Evolutionary conservation across 495 filamentous ascomycete species (phyloP).

Genomic region (Daldinia vernicosa): DNA sequence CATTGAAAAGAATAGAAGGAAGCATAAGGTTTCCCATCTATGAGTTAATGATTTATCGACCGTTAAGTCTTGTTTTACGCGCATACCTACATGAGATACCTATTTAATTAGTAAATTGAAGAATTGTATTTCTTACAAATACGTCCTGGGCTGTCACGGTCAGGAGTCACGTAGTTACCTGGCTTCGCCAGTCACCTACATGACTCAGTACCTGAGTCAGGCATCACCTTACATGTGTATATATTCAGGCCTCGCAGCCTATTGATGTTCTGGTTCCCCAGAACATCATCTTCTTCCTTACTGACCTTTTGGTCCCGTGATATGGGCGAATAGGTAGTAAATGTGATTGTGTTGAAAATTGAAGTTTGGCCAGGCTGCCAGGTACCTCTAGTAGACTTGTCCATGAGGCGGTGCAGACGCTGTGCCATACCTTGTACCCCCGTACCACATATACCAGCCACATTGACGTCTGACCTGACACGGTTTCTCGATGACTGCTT

Average conservation of each 20-base stretch:
- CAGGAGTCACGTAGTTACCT: no score
- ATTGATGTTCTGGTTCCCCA: no score
- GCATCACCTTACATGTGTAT: no score
- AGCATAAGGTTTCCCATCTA: neutral
- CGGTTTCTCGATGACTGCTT: constrained; percentile 36
- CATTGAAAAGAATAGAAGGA: neutral
- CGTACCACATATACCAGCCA: constrained; percentile 31
- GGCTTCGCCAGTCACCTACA: no score
- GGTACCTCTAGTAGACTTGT: neutral
- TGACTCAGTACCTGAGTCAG: no score
- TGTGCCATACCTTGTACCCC: constrained; percentile 20
- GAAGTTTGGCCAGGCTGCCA: neutral
- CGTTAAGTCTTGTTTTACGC: neutral
- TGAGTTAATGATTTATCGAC: neutral
- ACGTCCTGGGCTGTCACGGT: neutral
- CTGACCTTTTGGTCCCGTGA: no score
- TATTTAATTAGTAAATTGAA: neutral
- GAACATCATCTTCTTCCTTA: no score
- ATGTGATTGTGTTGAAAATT: constrained; percentile 1
- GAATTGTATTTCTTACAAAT: neutral
- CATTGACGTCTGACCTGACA: constrained; percentile 38
- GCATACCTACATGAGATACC: neutral
- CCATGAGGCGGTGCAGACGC: neutral
- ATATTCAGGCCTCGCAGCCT: no score
- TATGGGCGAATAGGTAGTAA: no score